Evolutionary conservation across 176 grass and related monocot genomes (phyloP).

Genomic region (Dactylis glomerata): DNA sequence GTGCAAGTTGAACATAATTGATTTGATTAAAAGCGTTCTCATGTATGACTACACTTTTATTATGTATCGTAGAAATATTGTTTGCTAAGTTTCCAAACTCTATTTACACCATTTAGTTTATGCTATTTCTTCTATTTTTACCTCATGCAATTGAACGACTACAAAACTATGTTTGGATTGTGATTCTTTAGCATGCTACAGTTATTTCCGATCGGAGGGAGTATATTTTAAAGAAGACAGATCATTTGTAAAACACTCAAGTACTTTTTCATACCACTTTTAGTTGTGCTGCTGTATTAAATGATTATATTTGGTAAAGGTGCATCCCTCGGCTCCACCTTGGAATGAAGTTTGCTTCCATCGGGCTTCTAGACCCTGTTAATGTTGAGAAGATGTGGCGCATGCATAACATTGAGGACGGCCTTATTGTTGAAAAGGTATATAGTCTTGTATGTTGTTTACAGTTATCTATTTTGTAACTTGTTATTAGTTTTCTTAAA

Average conservation of each 20-base stretch:
- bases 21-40: background rate
- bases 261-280: background rate
- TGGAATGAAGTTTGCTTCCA: constrained; percentile 10
- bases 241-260: background rate
- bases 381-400: background rate
- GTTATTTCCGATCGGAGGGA: too few relatives aligned
- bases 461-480: background rate
- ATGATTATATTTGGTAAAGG: background rate
- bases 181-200: background rate
- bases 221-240: background rate
- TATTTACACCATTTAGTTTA: background rate
- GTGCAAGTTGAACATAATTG: background rate
- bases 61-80: background rate
- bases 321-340: constrained; percentile 22
- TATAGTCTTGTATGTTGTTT: background rate
- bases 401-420: background rate
- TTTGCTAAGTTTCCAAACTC: background rate
- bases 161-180: background rate
- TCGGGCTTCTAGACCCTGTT: constrained; percentile 1
- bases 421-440: constrained; percentile 16
- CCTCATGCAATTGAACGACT: background rate
- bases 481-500: background rate
- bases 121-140: background rate
- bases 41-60: background rate
- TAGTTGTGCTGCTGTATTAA: background rate